phyloP scores from a whole-genome alignment of 495 filamentous ascomycete genomes.

The Tuber umbilicatum region DNA sequence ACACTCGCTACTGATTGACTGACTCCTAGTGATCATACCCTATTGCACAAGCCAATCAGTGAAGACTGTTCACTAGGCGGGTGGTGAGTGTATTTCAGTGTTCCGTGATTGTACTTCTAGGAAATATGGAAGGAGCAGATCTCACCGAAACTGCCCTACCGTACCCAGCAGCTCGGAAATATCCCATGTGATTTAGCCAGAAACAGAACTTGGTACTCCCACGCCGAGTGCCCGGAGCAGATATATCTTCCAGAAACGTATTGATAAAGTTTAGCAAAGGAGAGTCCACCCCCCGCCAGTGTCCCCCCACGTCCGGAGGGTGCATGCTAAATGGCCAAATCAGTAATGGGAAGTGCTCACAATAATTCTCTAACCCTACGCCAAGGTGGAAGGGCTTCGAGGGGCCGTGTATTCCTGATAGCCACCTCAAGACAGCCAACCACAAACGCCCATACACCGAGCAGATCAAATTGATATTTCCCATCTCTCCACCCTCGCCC shows the following conservation, averaged over 20 bases:
- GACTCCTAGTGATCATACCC: no score
- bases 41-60: no score
- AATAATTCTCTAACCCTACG: no score
- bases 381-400: no score
- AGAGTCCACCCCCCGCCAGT: background rate
- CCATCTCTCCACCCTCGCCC: background rate
- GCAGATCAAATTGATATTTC: no score
- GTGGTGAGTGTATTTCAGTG: no score
- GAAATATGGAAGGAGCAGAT: background rate
- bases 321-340: background rate
- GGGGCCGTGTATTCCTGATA: background rate
- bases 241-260: background rate
- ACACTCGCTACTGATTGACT: no score
- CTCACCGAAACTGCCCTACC: background rate
- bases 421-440: background rate
- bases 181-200: background rate
- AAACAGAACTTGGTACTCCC: background rate
- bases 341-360: background rate
- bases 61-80: no score
- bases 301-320: background rate
- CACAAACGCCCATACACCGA: background rate
- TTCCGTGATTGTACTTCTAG: no score
- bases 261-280: background rate
- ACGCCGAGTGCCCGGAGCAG: background rate
- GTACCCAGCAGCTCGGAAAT: background rate